These are phyloP conservation scores for Tylopilus sp. DNA, from an alignment of 768 basidiomycete genomes.

Conservation along the genomic window DNA sequence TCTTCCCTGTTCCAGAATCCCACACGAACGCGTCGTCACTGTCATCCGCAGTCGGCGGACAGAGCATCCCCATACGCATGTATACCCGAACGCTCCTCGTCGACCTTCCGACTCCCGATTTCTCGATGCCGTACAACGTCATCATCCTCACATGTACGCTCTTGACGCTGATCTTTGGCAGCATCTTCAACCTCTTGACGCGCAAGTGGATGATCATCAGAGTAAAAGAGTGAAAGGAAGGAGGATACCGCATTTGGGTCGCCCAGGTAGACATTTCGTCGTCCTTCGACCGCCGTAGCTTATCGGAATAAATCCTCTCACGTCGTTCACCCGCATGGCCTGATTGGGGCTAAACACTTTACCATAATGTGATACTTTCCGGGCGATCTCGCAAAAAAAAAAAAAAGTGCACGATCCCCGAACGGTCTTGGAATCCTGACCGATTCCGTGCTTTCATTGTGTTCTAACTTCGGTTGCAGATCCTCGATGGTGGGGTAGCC, in stretches of 20 bases:
- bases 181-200: constrained; percentile 83
- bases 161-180: constrained; percentile 91
- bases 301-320: too few species aligned
- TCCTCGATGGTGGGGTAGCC: too few species aligned
- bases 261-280: neutral
- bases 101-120: constrained; percentile 97
- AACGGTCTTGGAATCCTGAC: too few species aligned
- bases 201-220: constrained; percentile 67
- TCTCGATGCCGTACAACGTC: constrained; percentile 99
- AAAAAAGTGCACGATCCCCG: too few species aligned
- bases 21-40: constrained; percentile 1
- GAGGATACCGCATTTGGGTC: neutral
- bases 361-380: too few species aligned
- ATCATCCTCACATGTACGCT: constrained; percentile 94
- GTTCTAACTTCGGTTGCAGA: too few species aligned
- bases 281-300: too few species aligned
- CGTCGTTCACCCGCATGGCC: too few species aligned
- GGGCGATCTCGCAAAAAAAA: too few species aligned
- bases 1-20: constrained; percentile 39
- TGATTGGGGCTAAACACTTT: too few species aligned
- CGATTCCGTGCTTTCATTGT: too few species aligned
- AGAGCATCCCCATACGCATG: constrained; percentile 39
- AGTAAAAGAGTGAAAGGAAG: constrained; percentile 7
- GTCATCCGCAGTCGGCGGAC: neutral
- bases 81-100: constrained; percentile 83